Evolutionary conservation across 2,329 filamentous ascomycete species (phyloP).

Genomic region (Calonectria leucothoes): DNA sequence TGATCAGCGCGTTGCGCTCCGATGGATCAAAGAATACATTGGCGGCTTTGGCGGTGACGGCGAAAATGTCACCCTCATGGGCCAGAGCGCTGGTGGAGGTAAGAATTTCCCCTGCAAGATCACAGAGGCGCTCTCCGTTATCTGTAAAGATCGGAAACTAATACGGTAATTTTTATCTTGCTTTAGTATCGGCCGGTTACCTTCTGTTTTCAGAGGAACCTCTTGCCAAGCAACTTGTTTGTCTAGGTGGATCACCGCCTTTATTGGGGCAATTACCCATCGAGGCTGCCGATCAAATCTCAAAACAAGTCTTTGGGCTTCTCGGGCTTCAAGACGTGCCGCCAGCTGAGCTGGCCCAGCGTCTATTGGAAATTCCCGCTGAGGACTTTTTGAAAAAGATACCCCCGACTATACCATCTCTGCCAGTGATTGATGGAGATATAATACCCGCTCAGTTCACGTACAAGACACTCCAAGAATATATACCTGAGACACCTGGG

Average conservation of each 20-base stretch:
- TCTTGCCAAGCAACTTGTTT: neutral
- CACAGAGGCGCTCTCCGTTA: too few species aligned
- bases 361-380: neutral
- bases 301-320: neutral
- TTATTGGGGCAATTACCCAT: neutral
- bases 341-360: neutral
- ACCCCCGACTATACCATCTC: neutral
- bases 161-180: neutral
- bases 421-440: neutral
- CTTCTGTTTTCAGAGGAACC: conserved; percentile 2
- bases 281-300: neutral
- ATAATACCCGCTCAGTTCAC: neutral
- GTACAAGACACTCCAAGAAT: neutral
- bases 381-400: neutral
- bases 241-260: conserved; percentile 9
- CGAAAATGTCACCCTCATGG: conserved; percentile 10
- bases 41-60: conserved; percentile 25
- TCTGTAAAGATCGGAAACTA: neutral
- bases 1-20: conserved; percentile 20
- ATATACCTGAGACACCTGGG: neutral
- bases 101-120: neutral
- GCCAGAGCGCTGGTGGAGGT: conserved; percentile 27
- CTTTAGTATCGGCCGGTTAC: neutral
- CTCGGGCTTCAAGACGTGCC: neutral
- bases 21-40: conserved; percentile 21